Conservation (phyloP, 2,329 filamentous ascomycete species). For the Calonectria pseudoreteaudii region DNA sequence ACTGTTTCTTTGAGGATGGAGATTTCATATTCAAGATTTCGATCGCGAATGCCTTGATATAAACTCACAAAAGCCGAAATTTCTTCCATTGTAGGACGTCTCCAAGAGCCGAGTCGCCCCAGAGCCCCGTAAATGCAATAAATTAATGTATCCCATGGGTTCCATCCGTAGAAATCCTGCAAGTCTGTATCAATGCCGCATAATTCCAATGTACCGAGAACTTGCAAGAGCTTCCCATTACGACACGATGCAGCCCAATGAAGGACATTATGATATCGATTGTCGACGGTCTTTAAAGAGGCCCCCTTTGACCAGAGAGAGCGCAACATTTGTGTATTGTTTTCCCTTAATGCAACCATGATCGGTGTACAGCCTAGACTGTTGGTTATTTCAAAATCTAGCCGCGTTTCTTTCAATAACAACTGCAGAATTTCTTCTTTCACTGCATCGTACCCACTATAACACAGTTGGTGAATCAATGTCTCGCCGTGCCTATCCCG, state of each 20-base stretch:
- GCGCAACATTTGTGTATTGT: too few relatives aligned
- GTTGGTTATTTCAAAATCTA: background rate
- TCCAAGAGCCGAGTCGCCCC: rapidly evolving
- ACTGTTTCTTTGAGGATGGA: background rate
- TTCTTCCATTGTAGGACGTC: background rate
- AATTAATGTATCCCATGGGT: background rate
- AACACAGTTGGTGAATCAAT: background rate
- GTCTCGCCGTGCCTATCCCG: background rate
- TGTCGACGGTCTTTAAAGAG: background rate
- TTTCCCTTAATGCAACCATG: background rate
- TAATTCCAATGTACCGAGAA: background rate
- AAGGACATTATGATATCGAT: too few relatives aligned
- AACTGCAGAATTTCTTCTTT: background rate
- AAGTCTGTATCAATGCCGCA: background rate
- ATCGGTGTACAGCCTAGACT: background rate
- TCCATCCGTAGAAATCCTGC: rapidly evolving
- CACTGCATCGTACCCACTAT: background rate
- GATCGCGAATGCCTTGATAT: constrained; percentile 16
- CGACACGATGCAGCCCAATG: background rate
- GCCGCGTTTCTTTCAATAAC: background rate
- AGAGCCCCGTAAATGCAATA: background rate
- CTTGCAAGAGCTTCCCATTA: background rate
- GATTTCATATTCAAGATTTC: constrained; percentile 20
- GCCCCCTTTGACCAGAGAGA: background rate
- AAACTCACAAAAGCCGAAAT: constrained; percentile 9